These are phyloP conservation scores for Phytopythium oedochilum DNA, from an alignment of 352 stramenopile species.

Conservation along the genomic window DNA sequence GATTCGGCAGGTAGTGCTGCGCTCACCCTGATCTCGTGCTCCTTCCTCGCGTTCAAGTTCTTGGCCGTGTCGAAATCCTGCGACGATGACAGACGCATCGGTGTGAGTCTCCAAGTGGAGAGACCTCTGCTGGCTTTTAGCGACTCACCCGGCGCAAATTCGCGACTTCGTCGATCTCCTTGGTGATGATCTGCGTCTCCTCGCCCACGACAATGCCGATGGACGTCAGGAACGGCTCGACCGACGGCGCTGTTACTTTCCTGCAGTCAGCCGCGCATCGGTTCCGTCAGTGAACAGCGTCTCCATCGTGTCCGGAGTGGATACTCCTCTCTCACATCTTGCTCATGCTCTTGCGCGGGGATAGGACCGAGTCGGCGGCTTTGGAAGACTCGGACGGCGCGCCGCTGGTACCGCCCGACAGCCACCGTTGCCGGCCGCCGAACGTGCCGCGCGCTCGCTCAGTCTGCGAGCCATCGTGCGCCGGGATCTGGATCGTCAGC, in stretches of 20 bases:
- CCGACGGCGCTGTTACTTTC: conserved; percentile 62
- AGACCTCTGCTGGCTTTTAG: neutral
- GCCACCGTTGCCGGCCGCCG: conserved; percentile 69
- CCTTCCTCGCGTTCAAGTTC: conserved; percentile 63
- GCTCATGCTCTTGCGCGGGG: conserved; percentile 30
- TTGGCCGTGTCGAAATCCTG: conserved; percentile 67
- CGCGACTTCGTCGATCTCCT: conserved; percentile 72
- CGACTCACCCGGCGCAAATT: conserved; percentile 33
- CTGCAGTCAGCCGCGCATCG: conserved; percentile 12
- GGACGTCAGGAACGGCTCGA: conserved; percentile 68
- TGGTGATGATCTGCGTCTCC: conserved; percentile 76
- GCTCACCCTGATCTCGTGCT: conserved; percentile 59
- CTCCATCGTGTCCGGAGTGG: too few relatives aligned
- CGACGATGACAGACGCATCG: neutral
- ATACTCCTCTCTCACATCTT: conserved; percentile 26
- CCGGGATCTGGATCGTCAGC: conserved; percentile 65
- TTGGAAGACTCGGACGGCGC: conserved; percentile 27
- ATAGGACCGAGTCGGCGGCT: conserved; percentile 34
- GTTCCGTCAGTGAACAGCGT: too few relatives aligned
- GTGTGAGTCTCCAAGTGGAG: neutral
- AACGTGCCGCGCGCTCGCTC: conserved; percentile 66
- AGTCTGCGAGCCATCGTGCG: conserved; percentile 63
- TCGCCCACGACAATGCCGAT: conserved; percentile 70
- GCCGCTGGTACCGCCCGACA: conserved; percentile 23
- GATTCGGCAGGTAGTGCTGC: too few relatives aligned